Percentiles rank a stretch among this genome's conserved stretches.
phyloP scores from a whole-genome alignment of 805 yeast species.

The Blastobotrys peoriensis region DNA sequence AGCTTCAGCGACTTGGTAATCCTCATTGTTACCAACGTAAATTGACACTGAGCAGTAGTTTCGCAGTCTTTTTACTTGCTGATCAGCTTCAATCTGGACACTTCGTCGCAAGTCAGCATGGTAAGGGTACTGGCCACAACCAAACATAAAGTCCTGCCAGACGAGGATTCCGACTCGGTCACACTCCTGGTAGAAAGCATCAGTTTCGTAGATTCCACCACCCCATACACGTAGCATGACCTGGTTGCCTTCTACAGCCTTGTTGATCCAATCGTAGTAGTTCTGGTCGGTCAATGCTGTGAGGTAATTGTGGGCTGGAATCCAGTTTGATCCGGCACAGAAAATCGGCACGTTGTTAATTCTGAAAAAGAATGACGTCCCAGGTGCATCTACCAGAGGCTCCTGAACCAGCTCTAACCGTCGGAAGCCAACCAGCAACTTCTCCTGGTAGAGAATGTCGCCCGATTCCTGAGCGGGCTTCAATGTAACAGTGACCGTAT shows the following conservation, averaged over 20 bases:
- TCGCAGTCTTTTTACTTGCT: constrained; percentile 39
- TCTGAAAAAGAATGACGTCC: constrained; percentile 39
- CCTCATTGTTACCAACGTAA: constrained; percentile 44
- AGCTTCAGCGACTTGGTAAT: constrained; percentile 41
- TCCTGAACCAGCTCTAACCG: constrained; percentile 37
- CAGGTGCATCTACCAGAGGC: constrained; percentile 28
- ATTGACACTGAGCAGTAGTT: constrained; percentile 37
- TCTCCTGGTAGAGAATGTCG: constrained; percentile 14
- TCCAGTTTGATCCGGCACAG: constrained; percentile 43
- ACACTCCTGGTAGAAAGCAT: constrained; percentile 39
- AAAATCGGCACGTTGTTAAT: constrained; percentile 38
- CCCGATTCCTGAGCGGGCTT: constrained; percentile 1
- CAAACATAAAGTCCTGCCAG: constrained; percentile 57
- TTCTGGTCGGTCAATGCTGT: constrained; percentile 32
- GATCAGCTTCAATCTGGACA: constrained; percentile 35
- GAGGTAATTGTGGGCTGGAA: constrained; percentile 41
- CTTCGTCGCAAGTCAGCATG: constrained; percentile 32
- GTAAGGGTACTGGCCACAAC: constrained; percentile 50
- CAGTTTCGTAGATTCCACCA: constrained; percentile 43
- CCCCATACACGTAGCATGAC: constrained; percentile 47
- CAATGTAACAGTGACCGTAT: constrained; percentile 24
- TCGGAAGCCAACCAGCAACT: constrained; percentile 34
- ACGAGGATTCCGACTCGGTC: constrained; percentile 41
- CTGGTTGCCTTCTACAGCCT: constrained; percentile 37
- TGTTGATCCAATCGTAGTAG: constrained; percentile 34